These are phyloP conservation scores for Isoetes taiwanensis DNA, from an alignment of 75 land plant genomes.

Conservation along the genomic window DNA sequence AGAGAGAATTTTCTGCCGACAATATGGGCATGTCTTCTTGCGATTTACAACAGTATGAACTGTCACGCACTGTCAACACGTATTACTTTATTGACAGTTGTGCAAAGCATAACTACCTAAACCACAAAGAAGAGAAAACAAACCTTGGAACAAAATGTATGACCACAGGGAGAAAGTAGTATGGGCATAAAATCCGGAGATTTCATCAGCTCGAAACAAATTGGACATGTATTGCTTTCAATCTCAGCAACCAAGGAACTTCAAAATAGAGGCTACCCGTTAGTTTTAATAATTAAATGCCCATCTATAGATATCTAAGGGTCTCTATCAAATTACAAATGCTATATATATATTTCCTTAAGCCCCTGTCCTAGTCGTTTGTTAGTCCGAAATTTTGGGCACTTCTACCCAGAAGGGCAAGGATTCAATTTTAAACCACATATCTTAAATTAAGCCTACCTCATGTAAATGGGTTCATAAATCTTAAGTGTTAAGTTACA, in stretches of 20 bases:
- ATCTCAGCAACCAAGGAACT: slow-evolving; percentile 18
- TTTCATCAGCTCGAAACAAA: slow-evolving; percentile 20
- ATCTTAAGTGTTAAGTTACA: too few species aligned
- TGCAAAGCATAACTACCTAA: neutral
- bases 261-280: neutral
- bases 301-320: too few species aligned
- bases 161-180: slow-evolving; percentile 15
- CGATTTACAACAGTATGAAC: slow-evolving; percentile 1
- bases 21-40: slow-evolving; percentile 18
- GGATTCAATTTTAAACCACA: too few species aligned
- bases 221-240: slow-evolving; percentile 22
- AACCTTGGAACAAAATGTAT: slow-evolving; percentile 19
- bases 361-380: too few species aligned
- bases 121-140: neutral
- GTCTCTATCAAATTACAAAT: too few species aligned
- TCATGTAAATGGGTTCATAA: too few species aligned
- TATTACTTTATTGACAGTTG: neutral
- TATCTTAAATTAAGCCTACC: too few species aligned
- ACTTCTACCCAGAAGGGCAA: too few species aligned
- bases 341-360: too few species aligned
- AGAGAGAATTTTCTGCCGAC: slow-evolving; percentile 11
- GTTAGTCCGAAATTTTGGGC: too few species aligned
- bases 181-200: slow-evolving; percentile 15
- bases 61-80: slow-evolving; percentile 10
- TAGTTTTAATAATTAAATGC: too few species aligned